Evolutionary conservation across 164 flowering plant species (phyloP).

Genomic region (Houttuynia cordata): DNA sequence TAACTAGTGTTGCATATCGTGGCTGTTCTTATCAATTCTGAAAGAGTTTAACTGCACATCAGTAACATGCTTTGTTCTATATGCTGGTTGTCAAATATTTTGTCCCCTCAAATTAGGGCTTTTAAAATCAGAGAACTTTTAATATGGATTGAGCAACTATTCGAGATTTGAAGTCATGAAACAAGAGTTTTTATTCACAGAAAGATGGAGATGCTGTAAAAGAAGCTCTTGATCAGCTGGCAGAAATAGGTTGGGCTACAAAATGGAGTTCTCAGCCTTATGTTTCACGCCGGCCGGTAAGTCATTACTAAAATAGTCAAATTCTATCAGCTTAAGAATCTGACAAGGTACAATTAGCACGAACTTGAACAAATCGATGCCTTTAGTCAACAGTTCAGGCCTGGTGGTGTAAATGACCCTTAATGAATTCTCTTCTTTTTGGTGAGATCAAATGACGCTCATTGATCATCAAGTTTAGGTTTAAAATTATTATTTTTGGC

Average conservation of each 20-base stretch:
- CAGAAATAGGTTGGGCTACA: constrained; percentile 79
- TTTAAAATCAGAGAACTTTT: neutral
- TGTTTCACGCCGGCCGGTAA: constrained; percentile 86
- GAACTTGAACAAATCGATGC: no score
- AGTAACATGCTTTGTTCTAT: neutral
- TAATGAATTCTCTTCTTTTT: no score
- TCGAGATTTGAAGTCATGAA: neutral
- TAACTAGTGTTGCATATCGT: neutral
- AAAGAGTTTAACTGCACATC: neutral
- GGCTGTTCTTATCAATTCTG: neutral
- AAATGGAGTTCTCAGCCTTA: constrained; percentile 95
- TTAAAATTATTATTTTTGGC: no score
- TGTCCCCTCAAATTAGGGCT: neutral
- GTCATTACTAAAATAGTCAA: constrained; percentile 7
- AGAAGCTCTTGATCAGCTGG: constrained; percentile 75
- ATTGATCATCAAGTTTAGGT: neutral
- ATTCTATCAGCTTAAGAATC: no score
- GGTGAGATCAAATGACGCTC: neutral
- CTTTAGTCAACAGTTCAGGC: no score
- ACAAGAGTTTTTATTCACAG: constrained; percentile 26
- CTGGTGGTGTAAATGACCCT: no score
- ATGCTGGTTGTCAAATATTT: neutral
- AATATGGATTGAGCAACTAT: no score
- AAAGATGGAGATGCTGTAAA: constrained; percentile 83
- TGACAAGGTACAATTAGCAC: no score